Conservation (phyloP, 345 rosid species). For the Eucalyptus coolabah region DNA sequence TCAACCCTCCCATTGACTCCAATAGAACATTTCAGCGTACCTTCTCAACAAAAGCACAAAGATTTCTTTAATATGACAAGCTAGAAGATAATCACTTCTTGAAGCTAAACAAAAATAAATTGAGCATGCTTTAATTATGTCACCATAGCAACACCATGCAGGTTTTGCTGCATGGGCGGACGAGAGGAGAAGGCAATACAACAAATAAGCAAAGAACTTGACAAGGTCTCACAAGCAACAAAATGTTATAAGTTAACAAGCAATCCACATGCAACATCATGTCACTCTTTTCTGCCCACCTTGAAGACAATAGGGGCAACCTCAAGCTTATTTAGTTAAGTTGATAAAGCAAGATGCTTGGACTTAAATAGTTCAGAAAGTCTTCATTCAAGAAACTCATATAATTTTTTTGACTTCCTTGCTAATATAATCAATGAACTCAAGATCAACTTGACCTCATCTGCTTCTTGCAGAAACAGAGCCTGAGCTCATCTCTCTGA, state of each 20-base stretch:
- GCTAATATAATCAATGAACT: neutral
- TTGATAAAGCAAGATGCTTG: neutral
- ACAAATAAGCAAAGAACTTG: neutral
- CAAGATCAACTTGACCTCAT: neutral
- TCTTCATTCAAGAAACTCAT: neutral
- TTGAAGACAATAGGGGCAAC: neutral
- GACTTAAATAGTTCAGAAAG: neutral
- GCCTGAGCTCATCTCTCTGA: neutral
- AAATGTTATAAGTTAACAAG: neutral
- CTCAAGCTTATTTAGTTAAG: neutral
- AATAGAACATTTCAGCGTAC: neutral
- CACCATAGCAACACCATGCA: neutral
- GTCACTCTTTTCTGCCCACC: neutral
- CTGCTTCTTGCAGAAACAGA: neutral
- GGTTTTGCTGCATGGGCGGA: neutral
- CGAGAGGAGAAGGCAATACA: neutral
- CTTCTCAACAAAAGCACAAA: neutral
- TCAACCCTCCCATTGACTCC: conserved; percentile 38
- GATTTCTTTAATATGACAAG: neutral
- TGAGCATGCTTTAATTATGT: neutral
- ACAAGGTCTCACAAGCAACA: neutral
- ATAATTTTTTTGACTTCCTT: neutral
- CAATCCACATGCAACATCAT: neutral
- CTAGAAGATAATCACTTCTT: neutral
- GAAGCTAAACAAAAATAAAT: neutral